phyloP scores from a whole-genome alignment of 768 basidiomycete species.

The Tricholoma terreum region DNA sequence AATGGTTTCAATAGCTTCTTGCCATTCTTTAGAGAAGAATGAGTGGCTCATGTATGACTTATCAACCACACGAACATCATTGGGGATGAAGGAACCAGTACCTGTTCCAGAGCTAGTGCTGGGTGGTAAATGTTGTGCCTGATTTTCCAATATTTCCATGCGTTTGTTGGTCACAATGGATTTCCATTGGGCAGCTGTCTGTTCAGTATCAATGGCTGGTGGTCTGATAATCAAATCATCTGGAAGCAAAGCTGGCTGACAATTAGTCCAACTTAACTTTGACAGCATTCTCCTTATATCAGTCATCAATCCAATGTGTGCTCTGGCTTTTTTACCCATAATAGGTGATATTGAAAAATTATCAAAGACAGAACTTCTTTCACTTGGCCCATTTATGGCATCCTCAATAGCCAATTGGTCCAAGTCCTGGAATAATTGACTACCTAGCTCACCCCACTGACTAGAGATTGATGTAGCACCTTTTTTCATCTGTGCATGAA shows the following conservation, averaged over 20 bases:
- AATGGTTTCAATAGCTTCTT: neutral
- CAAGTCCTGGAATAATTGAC: neutral
- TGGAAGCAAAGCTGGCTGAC: neutral
- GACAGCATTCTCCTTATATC: neutral
- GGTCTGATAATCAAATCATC: neutral
- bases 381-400: neutral
- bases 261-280: neutral
- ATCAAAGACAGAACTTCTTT: neutral
- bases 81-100: neutral
- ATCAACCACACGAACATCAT: neutral
- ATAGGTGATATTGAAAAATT: neutral
- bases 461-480: neutral
- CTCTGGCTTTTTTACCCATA: neutral
- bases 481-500: conserved; percentile 11
- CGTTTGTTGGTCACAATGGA: neutral
- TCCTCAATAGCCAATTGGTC: neutral
- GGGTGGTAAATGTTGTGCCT: neutral
- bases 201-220: neutral
- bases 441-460: neutral
- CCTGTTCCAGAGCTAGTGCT: neutral
- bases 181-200: neutral
- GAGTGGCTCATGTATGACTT: neutral
- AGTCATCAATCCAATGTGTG: neutral
- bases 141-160: neutral
- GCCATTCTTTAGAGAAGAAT: neutral